These are phyloP conservation scores for Tremellales sp. DNA, from an alignment of 1,284 basidiomycete species.

Conservation along the genomic window DNA sequence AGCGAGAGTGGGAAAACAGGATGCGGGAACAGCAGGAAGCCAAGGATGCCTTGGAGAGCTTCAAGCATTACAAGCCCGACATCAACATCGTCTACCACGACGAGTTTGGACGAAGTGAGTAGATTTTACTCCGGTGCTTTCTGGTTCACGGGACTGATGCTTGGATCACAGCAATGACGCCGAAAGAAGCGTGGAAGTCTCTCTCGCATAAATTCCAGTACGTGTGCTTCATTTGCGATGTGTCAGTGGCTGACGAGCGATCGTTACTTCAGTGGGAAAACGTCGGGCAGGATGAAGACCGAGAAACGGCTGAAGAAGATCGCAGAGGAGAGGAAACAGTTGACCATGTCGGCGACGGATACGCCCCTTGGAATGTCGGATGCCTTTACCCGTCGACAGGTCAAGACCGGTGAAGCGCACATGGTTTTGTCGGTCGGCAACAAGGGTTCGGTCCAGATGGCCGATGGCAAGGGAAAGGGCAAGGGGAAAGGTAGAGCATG, in stretches of 20 bases:
- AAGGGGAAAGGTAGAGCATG: no score
- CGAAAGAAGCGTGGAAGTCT: constrained; percentile 97
- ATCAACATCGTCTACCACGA: constrained; percentile 96
- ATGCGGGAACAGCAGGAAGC: constrained; percentile 87
- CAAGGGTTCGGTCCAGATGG: constrained; percentile 63
- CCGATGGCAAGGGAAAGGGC: constrained; percentile 10
- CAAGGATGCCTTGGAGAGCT: constrained; percentile 72
- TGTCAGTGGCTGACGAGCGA: neutral
- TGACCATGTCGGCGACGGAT: constrained; percentile 85
- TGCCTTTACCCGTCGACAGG: constrained; percentile 83
- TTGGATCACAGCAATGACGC: constrained; percentile 56
- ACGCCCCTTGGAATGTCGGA: constrained; percentile 87
- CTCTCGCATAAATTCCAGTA: constrained; percentile 88
- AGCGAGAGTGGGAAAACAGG: constrained; percentile 91
- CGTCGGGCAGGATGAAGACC: constrained; percentile 87
- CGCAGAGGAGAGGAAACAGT: constrained; percentile 84
- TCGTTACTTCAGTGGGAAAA: constrained; percentile 62
- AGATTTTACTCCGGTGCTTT: neutral
- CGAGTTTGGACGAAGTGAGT: constrained; percentile 66
- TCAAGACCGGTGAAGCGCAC: constrained; percentile 88
- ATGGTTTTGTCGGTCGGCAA: constrained; percentile 92
- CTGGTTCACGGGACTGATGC: constrained; percentile 3
- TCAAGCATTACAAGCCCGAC: constrained; percentile 94
- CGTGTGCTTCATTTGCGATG: constrained; percentile 10
- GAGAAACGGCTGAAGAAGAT: constrained; percentile 92